phyloP scores from a whole-genome alignment of 305 asterid genomes.

The Fraxinus paxiana region DNA sequence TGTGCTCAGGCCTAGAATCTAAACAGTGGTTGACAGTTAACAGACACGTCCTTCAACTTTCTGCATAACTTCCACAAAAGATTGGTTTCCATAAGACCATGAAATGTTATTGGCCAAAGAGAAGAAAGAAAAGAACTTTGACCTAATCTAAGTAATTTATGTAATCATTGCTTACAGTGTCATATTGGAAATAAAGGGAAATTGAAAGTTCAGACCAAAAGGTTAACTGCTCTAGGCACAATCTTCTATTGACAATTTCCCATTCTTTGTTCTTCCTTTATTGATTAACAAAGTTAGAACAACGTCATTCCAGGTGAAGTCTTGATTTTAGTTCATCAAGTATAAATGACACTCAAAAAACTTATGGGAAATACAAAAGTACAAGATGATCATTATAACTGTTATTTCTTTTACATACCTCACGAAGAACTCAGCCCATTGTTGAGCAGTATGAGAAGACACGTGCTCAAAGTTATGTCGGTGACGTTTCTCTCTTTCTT shows the following conservation, averaged over 20 bases:
- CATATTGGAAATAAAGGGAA: background rate
- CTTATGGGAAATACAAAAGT: background rate
- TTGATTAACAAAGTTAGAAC: background rate
- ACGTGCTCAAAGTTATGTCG: slow-evolving; percentile 78
- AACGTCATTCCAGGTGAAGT: background rate
- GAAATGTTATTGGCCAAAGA: background rate
- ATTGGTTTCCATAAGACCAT: background rate
- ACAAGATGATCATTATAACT: background rate
- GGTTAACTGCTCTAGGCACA: background rate
- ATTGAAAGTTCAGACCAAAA: background rate
- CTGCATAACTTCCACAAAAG: background rate
- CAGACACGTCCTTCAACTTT: background rate
- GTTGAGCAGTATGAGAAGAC: slow-evolving; percentile 96
- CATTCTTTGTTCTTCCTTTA: background rate
- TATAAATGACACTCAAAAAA: background rate
- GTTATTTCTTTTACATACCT: slow-evolving; percentile 49
- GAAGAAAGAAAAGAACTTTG: background rate
- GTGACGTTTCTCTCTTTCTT: slow-evolving; percentile 93
- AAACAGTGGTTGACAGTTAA: background rate
- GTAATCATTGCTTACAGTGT: background rate
- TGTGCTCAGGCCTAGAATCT: background rate
- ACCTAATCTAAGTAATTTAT: background rate
- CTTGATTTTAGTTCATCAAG: background rate
- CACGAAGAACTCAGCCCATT: slow-evolving; percentile 96
- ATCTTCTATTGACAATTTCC: background rate